A percentile compares a stretch with the other conserved stretches of the same genome.
These are phyloP conservation scores for Phytophthora brassicae DNA, from an alignment of 352 stramenopile genomes.

Conservation along the genomic window DNA sequence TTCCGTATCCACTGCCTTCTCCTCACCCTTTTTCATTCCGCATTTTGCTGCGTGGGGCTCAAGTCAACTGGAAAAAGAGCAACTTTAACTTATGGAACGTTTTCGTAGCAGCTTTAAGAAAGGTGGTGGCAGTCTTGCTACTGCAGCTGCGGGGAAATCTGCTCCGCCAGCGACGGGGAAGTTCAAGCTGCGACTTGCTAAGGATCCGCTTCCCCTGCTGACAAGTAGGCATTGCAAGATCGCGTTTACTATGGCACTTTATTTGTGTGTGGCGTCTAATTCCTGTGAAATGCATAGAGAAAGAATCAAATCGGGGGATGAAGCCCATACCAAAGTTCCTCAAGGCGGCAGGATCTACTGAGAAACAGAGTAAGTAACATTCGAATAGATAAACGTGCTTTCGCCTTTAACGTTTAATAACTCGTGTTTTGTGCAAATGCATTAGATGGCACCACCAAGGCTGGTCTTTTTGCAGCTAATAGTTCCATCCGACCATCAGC, in stretches of 20 bases:
- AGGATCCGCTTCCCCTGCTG: slow-evolving; percentile 18
- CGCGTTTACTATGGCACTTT: neutral
- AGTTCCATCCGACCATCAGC: slow-evolving; percentile 16
- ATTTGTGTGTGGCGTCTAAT: neutral
- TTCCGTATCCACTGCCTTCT: slow-evolving; percentile 11
- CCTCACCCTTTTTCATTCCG: slow-evolving; percentile 17
- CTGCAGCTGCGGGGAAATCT: neutral
- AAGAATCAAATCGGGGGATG: slow-evolving; percentile 18
- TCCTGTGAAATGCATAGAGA: slow-evolving; percentile 8
- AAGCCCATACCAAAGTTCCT: slow-evolving; percentile 28
- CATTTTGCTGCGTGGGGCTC: slow-evolving; percentile 21
- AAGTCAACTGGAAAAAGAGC: neutral
- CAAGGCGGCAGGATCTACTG: neutral
- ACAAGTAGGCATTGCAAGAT: slow-evolving; percentile 22
- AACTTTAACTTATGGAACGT: slow-evolving; percentile 17
- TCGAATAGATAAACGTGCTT: neutral
- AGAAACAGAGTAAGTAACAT: slow-evolving; percentile 25
- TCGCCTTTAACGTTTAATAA: neutral
- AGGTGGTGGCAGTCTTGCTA: neutral
- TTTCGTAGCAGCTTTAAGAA: slow-evolving; percentile 8
- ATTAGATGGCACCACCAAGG: slow-evolving; percentile 10
- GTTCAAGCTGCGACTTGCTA: slow-evolving; percentile 27
- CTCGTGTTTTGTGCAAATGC: neutral
- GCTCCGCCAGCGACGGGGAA: slow-evolving; percentile 16
- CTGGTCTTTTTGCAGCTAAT: slow-evolving; percentile 8